Base-by-base conservation (phyloP, 1,284 basidiomycete genomes). In the Coriolopsis trogii region DNA sequence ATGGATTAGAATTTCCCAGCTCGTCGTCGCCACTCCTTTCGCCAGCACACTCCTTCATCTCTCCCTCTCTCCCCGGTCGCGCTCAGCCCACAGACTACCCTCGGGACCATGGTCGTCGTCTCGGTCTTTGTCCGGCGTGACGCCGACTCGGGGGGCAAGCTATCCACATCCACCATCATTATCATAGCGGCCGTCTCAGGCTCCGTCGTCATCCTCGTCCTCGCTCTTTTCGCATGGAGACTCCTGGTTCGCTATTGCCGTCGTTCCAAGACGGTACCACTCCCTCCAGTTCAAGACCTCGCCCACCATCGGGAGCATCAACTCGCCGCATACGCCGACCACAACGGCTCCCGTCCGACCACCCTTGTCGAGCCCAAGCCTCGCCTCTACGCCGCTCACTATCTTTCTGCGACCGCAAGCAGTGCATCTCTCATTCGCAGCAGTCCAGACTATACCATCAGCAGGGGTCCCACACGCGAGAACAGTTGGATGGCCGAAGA, bases 231-330 rank as follows among this genome's bases (percentile, higher is more conserved):
- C 49, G 63, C 78, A 36, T 68, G 70, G 64, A 71, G 71, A 23
- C 51, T 74, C 53, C 51, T 77, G 48, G 67, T 69, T 31, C 71
- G 70, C 46, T 55, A 53, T 15, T 70, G 65, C 38, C 63, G 63
- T 31, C 65, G 61, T 20, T 49, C 65, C 20, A 64, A 63, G 18
- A 63, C 75, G 4, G 67, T 67, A 0, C 83, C 84, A 2, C 70
- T 85, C 2, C 84, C 84, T 0, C 83, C 81, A 18, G 70, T 77
- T 2, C 81, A 84, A 54, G 78, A 78, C 16, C 77, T 84, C n/a
- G 81, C 82, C 4, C 80, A 81, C 58, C 76, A 78, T 46, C 75
- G 82, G 20, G 73, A 80, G 59, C 75, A 77, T 29, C 73, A 76
- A 46, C 62, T 76, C 13, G 69, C 73, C 12, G 70, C 61, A 7